Conservation (phyloP, 1,139 yeast species). For the Candida tetrigidarum region DNA sequence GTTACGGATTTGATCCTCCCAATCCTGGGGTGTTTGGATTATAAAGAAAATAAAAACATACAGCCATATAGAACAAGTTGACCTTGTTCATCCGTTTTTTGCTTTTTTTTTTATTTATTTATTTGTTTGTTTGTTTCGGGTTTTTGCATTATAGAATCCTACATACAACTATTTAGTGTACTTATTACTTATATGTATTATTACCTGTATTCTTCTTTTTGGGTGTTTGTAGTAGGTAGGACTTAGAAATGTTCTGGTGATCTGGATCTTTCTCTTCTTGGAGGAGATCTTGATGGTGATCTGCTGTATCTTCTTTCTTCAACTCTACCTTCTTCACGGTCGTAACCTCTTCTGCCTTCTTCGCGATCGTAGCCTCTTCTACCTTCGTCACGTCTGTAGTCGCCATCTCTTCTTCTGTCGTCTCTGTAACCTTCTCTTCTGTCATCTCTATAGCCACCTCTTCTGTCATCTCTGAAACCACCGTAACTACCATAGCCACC, state of each 20-base stretch:
- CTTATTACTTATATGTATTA: background rate
- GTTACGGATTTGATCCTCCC: background rate
- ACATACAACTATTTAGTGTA: slow-evolving; percentile 2
- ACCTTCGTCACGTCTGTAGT: slow-evolving; percentile 15
- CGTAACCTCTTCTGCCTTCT: slow-evolving; percentile 23
- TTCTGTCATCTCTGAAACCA: slow-evolving; percentile 23
- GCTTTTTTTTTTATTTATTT: background rate
- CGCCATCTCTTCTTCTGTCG: slow-evolving; percentile 22
- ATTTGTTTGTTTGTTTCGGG: background rate
- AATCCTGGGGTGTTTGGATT: slow-evolving; percentile 2
- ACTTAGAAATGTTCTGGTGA: slow-evolving; percentile 33
- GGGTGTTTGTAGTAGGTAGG: too few relatives aligned
- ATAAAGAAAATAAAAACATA: background rate
- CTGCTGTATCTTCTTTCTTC: slow-evolving; percentile 36
- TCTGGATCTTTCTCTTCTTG: slow-evolving; percentile 43
- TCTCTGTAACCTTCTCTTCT: slow-evolving; percentile 23
- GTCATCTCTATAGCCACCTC: slow-evolving; percentile 18
- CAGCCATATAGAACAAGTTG: too few relatives aligned
- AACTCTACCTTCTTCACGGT: slow-evolving; percentile 19
- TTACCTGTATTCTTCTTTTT: background rate
- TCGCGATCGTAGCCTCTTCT: slow-evolving; percentile 22
- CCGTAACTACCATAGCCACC: slow-evolving; percentile 23
- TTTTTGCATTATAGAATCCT: background rate
- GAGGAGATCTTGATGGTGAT: slow-evolving; percentile 47
- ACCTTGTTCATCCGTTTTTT: background rate